Evolutionary conservation across 176 grass and related monocot species (phyloP), one percentile per base, ranked within the genome.

Genomic region (Alloteropsis semialata): DNA sequence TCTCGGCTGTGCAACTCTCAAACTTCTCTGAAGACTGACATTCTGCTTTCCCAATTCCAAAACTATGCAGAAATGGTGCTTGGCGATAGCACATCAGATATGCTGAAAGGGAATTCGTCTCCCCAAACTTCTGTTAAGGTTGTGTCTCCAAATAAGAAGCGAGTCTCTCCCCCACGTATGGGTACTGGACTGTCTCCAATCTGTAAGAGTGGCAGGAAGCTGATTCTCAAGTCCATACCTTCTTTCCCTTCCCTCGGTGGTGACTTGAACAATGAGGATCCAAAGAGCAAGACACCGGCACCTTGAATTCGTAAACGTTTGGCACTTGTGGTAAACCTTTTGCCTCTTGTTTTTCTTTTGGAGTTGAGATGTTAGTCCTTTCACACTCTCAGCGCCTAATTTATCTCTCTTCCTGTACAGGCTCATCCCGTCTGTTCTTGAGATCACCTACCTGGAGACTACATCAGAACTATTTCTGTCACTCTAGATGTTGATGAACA

Each of bases 71-170:
- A 91, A 63, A 69, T 81, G 63, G 27, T 76, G 51, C 72, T 84
- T 55, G 41, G 85, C 0, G 53, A 69, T 46, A 66, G 62, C 22
- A 39, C 71, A 43, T 71, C 71, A 76, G 81, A 88, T 63, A 62
- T 13, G 63, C 76, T 71, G 6, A 82, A 86, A 41, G 88, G 79
- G 36, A 42, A 64, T 58, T 73, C 50, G 39, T 82, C 88, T 45
- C 71, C 88, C 59, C 74, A 79, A 50, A 82, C 65, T 60, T 90
- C 88, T 59, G 79, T 91, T 1, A 88, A 91, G 76, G 81, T 84
- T 1, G 85, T 88, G 61, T 91, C 89, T 17, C 89, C 89, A 22
- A 88, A 91, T 76, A 87, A 87, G 74, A 91, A 91, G 81, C 83
- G 89, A 48, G 33, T 91, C 34, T 91, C 89, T 45, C 89, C 89